Evolutionary conservation across 441 rosid species (phyloP).

Genomic region (Erodium moschatum): DNA sequence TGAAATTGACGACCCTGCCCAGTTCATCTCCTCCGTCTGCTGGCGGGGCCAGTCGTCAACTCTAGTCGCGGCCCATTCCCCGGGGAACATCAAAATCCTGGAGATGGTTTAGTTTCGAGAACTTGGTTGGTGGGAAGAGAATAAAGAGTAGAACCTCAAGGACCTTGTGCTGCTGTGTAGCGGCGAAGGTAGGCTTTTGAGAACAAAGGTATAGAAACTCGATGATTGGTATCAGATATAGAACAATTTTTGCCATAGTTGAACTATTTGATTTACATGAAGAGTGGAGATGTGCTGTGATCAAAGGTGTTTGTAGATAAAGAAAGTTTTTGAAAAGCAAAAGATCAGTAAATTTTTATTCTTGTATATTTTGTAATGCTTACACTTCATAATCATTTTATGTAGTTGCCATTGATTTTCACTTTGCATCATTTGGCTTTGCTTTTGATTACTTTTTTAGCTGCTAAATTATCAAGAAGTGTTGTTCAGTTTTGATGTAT

Average conservation of each 20-base stretch:
- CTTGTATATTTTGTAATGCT: conserved; percentile 25
- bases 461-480: too few relatives aligned
- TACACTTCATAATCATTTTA: conserved; percentile 12
- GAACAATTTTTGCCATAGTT: conserved; percentile 20
- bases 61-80: conserved; percentile 85
- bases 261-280: conserved; percentile 12
- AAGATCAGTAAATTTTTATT: conserved; percentile 5
- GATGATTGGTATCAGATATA: conserved; percentile 7
- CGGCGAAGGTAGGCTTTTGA: not conserved
- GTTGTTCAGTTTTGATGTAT: too few relatives aligned
- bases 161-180: not conserved
- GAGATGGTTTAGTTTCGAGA: conserved; percentile 55
- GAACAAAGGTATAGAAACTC: conserved; percentile 18
- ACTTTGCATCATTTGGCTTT: too few relatives aligned
- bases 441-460: too few relatives aligned
- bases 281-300: conserved; percentile 20
- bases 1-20: conserved; percentile 52
- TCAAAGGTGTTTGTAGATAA: conserved; percentile 24
- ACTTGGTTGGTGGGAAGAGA: not conserved
- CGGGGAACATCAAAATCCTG: conserved; percentile 84
- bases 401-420: too few relatives aligned
- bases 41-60: conserved; percentile 86
- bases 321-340: not conserved
- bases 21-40: conserved; percentile 84
- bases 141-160: not conserved